Evolutionary conservation across 2,329 filamentous ascomycete species (phyloP).

Genomic region (Colletotrichum echinochloae): DNA sequence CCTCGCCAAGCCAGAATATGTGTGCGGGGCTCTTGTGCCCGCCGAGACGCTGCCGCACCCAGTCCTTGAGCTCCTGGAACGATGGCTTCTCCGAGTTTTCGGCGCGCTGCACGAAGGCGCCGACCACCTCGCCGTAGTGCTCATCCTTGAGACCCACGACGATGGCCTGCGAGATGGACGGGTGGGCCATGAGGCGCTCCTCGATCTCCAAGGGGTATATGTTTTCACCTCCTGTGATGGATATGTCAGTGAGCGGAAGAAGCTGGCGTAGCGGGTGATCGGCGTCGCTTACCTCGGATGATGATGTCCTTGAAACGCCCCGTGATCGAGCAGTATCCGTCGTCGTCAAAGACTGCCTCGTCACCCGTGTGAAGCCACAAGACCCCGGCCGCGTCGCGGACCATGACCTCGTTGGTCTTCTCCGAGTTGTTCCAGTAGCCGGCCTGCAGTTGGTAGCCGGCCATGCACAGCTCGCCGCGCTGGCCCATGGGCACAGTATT

Average conservation of each 20-base stretch:
- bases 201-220: constrained; percentile 82
- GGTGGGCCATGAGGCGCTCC: constrained; percentile 75
- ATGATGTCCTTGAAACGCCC: constrained; percentile 85
- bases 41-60: constrained; percentile 72
- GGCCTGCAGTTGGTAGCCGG: constrained; percentile 80
- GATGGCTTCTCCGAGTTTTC: constrained; percentile 54
- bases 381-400: constrained; percentile 63
- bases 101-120: constrained; percentile 67
- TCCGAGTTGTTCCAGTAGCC: constrained; percentile 77
- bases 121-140: constrained; percentile 81
- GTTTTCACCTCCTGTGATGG: constrained; percentile 73
- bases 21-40: constrained; percentile 77
- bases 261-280: constrained; percentile 35
- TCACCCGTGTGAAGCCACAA: constrained; percentile 78
- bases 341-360: constrained; percentile 74
- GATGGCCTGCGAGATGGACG: constrained; percentile 71
- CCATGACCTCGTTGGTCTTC: constrained; percentile 75
- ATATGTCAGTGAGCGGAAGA: constrained; percentile 42
- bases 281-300: constrained; percentile 67
- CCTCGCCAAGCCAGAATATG: constrained; percentile 80
- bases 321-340: constrained; percentile 79
- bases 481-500: constrained; percentile 74
- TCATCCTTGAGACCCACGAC: constrained; percentile 77
- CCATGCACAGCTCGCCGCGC: constrained; percentile 80
- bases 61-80: constrained; percentile 69